phyloP scores from a whole-genome alignment of 768 basidiomycete genomes.

The Suillus fuscotomentosus region DNA sequence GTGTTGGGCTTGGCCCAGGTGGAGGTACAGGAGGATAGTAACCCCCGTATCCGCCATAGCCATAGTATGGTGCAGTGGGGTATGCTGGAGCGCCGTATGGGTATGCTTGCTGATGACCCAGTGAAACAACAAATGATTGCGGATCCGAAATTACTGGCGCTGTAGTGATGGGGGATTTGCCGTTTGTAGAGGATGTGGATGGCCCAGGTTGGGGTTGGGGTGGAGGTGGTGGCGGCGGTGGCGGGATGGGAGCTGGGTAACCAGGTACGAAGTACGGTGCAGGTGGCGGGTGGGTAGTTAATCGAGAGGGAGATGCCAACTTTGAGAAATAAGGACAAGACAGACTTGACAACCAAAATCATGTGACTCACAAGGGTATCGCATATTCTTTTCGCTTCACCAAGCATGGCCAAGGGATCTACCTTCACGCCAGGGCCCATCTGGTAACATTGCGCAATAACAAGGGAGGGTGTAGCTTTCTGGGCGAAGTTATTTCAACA shows the following conservation, averaged over 20 bases:
- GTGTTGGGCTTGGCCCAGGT: slow-evolving; percentile 22
- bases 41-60: slow-evolving; percentile 40
- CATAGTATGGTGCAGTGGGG: slow-evolving; percentile 64
- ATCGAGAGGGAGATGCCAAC: slow-evolving; percentile 73
- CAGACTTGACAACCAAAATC: neutral
- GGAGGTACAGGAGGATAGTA: slow-evolving; percentile 31
- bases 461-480: slow-evolving; percentile 62
- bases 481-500: slow-evolving; percentile 21
- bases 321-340: slow-evolving; percentile 23
- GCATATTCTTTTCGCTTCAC: slow-evolving; percentile 75
- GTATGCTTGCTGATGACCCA: slow-evolving; percentile 53
- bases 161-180: slow-evolving; percentile 32
- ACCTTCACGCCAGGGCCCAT: slow-evolving; percentile 67
- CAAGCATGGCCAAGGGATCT: slow-evolving; percentile 72
- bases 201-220: slow-evolving; percentile 37
- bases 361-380: slow-evolving; percentile 60
- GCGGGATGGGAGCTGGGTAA: slow-evolving; percentile 25
- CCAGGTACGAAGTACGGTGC: slow-evolving; percentile 50
- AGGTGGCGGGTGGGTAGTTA: slow-evolving; percentile 66
- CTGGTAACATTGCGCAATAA: slow-evolving; percentile 79
- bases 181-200: slow-evolving; percentile 27
- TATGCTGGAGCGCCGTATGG: slow-evolving; percentile 41
- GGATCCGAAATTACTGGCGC: slow-evolving; percentile 65
- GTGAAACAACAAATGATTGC: slow-evolving; percentile 69
- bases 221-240: slow-evolving; percentile 32